Base-by-base conservation (phyloP, 2,329 filamentous ascomycete genomes). In the Scytalidium sp. region DNA sequence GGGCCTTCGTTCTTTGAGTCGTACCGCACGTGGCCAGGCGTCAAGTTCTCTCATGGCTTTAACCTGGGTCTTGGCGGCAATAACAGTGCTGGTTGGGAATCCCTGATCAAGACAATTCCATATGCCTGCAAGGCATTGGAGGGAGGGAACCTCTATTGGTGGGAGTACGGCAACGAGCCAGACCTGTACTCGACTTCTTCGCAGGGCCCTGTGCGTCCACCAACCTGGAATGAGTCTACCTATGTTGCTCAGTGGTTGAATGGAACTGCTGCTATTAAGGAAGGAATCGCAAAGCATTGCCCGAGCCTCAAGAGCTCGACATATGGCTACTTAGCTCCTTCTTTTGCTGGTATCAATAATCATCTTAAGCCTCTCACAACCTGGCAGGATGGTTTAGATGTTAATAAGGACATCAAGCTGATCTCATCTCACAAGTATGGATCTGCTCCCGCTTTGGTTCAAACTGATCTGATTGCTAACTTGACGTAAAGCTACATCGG, bases 121-220 rank as follows among this genome's bases (percentile, higher is more conserved):
- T 64, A 82, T 39, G 81, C 74, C 2, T 86, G 83, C 65, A 75
- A 77, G 56, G 77, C 80, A 3, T 65, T 86, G 0, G 67, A 70
- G 2, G 64, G 65, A 10, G 75, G 73, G 5, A 79, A 73, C 47
- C 65, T 84, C 5, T 72, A 79, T 21, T 68, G 70, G 53, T 86
- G 79, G 79, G 80, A 83, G 59, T 79, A 85, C 55, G 83, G 84
- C 36, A 86, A 86, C 57, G 82, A 85, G 62, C 80, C 81, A 0
- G 81, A 86, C 61, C 64, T 85, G 7, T 85, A 69, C 63, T 74
- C 75, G 17, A 76, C 73, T 1, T 77, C 75, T 19, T 63, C 73
- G 2, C 77, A 80, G 54, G 74, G 76, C 0, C 67, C 71, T 1
- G 74, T 81, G 19, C 66, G 81, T n/a, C 75, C 80, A 1, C 22